These are phyloP conservation scores for Biscogniauxia marginata DNA, from an alignment of 2,329 filamentous ascomycete species.

Conservation along the genomic window DNA sequence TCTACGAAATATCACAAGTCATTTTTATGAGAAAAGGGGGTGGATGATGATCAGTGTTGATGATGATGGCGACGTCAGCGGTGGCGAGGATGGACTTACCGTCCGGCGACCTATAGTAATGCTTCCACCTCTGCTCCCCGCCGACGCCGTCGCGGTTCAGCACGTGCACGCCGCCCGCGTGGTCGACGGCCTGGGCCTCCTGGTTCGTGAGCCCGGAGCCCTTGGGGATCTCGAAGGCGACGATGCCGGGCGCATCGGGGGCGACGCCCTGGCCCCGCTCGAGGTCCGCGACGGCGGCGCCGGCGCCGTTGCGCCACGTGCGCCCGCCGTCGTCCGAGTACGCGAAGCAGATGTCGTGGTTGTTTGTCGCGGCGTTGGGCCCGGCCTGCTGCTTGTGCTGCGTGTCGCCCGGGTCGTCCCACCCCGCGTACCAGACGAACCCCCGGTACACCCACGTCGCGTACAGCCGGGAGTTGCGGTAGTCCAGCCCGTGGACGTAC, in stretches of 20 bases:
- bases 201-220: constrained; percentile 49
- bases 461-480: constrained; percentile 35
- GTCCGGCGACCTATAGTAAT: constrained; percentile 37
- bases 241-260: constrained; percentile 41
- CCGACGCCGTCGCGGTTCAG: constrained; percentile 44
- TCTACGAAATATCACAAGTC: no score
- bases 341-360: constrained; percentile 50
- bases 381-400: constrained; percentile 43
- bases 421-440: constrained; percentile 44
- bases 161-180: constrained; percentile 45
- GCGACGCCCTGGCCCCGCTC: constrained; percentile 37
- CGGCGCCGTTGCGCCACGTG: constrained; percentile 42
- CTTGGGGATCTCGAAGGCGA: constrained; percentile 44
- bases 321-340: constrained; percentile 44
- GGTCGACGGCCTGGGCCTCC: constrained; percentile 47
- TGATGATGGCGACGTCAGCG: not conserved
- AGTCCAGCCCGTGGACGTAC: constrained; percentile 50
- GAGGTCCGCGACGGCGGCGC: constrained; percentile 34
- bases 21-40: not conserved
- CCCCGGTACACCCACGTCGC: constrained; percentile 51
- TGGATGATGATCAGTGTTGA: not conserved
- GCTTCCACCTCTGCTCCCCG: constrained; percentile 36
- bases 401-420: constrained; percentile 39
- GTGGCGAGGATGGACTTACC: constrained; percentile 22
- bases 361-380: constrained; percentile 45